phyloP scores from a whole-genome alignment of 2,329 filamentous ascomycete genomes.

The Penicillium sumatraense region DNA sequence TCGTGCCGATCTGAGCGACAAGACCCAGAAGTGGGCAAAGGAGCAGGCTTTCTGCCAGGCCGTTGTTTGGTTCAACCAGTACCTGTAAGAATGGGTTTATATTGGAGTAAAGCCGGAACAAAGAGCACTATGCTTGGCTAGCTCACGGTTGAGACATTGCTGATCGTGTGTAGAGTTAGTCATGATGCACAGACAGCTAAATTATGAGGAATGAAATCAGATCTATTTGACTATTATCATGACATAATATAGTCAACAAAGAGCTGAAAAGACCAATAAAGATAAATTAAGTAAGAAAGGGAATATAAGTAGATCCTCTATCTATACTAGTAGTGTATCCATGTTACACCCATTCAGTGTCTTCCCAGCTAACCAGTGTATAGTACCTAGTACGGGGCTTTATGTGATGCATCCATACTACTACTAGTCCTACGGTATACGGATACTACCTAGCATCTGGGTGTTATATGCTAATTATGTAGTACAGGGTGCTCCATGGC shows the following conservation, averaged over 20 bases:
- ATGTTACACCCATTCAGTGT: too few relatives aligned
- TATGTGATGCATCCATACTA: too few relatives aligned
- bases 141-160: not conserved
- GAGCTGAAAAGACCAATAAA: not conserved
- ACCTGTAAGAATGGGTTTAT: constrained; percentile 45
- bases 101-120: not conserved
- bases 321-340: not conserved
- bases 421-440: too few relatives aligned
- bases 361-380: too few relatives aligned
- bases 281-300: too few relatives aligned
- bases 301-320: not conserved
- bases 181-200: constrained; percentile 5
- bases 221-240: not conserved
- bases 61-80: constrained; percentile 74
- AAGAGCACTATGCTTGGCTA: not conserved
- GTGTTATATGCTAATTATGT: too few relatives aligned
- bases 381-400: too few relatives aligned
- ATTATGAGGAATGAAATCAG: constrained; percentile 20
- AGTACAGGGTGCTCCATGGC: too few relatives aligned
- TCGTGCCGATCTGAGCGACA: constrained; percentile 64
- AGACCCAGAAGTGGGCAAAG: constrained; percentile 69
- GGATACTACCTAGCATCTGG: too few relatives aligned
- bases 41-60: constrained; percentile 82
- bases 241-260: not conserved
- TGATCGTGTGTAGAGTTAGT: not conserved